Evolutionary conservation across 768 basidiomycete genomes (phyloP), one percentile per base, ranked within the genome.

Genomic region (Cytidiella melzeri): DNA sequence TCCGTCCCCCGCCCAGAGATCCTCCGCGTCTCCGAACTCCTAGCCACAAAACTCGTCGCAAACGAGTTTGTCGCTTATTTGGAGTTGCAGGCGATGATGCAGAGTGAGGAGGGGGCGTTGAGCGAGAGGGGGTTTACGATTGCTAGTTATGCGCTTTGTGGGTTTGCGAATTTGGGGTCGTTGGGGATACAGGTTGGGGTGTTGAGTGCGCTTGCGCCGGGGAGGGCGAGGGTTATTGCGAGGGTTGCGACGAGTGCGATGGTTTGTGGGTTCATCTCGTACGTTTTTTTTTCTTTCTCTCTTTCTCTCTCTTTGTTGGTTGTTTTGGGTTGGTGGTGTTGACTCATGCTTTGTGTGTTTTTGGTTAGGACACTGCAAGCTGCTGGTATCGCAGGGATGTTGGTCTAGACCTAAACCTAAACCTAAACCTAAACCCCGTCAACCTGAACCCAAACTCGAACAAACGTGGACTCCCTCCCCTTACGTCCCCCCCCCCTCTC

Each of bases 161-260:
- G 93, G 9, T 95, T 95, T 61, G 89, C 89, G 51, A 94, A 94
- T 64, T 71, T 91, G 40, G 81, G 85, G 48, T 88, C 88, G 5
- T 71, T 92, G 21, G 92, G 92, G 60, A 91, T 94, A 57, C 88
- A 92, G 64, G 79, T 88, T 52, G 86, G 86, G 60, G 86, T 87
- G 61, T 71, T 87, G 43, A 71, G 73, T 41, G 81, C 83, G 20
- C 72, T 87, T 23, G 86, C 85, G 19, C 85, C 86, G 3, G 72
- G 83, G 20, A 78, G 83, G 53, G 73, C 76, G 47, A 85, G 78
- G 60, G 69, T 77, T 54, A 93, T 95, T 57, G 83, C 85, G 24
- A 73, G 72, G 7, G 72, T 83, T 42, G 86, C 88, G 15, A 53
- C 70, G 15, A 86, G 83, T 51, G 83, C 84, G 7, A 81, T 86